phyloP scores from a whole-genome alignment of 371 early-diverging fungal genomes.

The Syncephalastrum monosporum region DNA sequence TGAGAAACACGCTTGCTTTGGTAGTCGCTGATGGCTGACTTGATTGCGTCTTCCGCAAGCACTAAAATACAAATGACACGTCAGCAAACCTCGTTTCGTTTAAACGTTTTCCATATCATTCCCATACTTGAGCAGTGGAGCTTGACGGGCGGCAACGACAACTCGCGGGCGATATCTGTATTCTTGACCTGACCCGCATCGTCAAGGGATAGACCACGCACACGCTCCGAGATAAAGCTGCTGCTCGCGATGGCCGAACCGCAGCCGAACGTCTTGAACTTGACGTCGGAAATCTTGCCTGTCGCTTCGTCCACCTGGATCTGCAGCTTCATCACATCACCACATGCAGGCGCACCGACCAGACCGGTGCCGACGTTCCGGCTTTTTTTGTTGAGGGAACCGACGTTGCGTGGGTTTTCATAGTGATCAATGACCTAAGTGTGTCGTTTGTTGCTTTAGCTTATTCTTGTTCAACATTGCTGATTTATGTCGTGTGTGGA shows the following conservation, averaged over 20 bases:
- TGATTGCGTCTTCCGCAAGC: constrained; percentile 99
- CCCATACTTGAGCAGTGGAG: constrained; percentile 94
- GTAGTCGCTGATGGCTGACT: constrained; percentile 94
- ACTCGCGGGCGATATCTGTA: constrained; percentile 96
- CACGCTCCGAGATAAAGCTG: constrained; percentile 91
- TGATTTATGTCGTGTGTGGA: background rate
- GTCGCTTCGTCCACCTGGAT: constrained; percentile 91
- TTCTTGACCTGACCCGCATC: constrained; percentile 95
- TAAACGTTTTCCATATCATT: constrained; percentile 2
- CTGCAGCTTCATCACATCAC: constrained; percentile 99
- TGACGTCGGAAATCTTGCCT: constrained; percentile 94
- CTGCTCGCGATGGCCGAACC: constrained; percentile 98
- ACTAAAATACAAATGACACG: constrained; percentile 46
- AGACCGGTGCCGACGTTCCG: constrained; percentile 96
- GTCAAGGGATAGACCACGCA: constrained; percentile 89
- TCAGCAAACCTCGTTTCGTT: background rate
- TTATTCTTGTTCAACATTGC: background rate
- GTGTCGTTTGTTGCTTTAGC: background rate
- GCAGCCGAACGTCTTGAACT: constrained; percentile 99
- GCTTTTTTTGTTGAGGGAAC: constrained; percentile 86
- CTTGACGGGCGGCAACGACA: constrained; percentile 97
- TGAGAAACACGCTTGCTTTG: constrained; percentile 54
- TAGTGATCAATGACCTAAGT: constrained; percentile 89
- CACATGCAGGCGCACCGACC: constrained; percentile 99
- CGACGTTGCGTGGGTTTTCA: constrained; percentile 96